Conservation (phyloP, 192 early-diverging fungal genomes). For the Martensiomyces pterosporus region DNA sequence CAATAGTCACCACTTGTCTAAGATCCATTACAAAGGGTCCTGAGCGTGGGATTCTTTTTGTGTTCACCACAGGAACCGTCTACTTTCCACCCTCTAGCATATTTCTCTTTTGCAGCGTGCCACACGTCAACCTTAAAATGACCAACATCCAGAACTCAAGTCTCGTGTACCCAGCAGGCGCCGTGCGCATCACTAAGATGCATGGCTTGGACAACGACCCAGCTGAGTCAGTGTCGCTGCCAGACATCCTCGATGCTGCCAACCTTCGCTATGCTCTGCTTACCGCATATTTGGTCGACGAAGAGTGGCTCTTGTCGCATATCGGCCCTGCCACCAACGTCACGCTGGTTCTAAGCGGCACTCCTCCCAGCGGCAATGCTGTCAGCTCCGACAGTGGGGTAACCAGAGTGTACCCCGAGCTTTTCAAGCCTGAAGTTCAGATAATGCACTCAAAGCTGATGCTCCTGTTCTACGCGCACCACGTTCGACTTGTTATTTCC, state of each 20-base stretch:
- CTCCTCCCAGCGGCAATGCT: background rate
- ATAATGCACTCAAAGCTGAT: constrained; percentile 36
- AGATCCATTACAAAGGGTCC: too few relatives aligned
- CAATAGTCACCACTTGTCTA: too few relatives aligned
- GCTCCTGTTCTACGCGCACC: constrained; percentile 11
- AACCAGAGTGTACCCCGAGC: constrained; percentile 4
- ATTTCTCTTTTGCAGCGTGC: too few relatives aligned
- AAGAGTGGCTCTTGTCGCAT: constrained; percentile 17
- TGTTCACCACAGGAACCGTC: too few relatives aligned
- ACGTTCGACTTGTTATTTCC: constrained; percentile 16
- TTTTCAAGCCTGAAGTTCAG: constrained; percentile 9
- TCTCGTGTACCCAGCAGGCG: constrained; percentile 11
- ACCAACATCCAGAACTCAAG: too few relatives aligned
- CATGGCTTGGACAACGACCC: background rate
- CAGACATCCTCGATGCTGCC: constrained; percentile 7
- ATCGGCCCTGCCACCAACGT: constrained; percentile 1
- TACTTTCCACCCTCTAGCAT: too few relatives aligned
- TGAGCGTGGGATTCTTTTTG: too few relatives aligned
- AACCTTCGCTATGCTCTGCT: constrained; percentile 10
- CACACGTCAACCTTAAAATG: too few relatives aligned
- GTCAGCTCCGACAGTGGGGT: background rate
- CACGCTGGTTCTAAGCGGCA: constrained; percentile 7
- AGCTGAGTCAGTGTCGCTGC: constrained; percentile 7
- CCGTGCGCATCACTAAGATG: constrained; percentile 14
- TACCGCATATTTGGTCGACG: constrained; percentile 13